A percentile compares a stretch with the other conserved stretches of the same genome.
Conservation (phyloP, 2,329 filamentous ascomycete species). For the Trichoderma koningii region DNA sequence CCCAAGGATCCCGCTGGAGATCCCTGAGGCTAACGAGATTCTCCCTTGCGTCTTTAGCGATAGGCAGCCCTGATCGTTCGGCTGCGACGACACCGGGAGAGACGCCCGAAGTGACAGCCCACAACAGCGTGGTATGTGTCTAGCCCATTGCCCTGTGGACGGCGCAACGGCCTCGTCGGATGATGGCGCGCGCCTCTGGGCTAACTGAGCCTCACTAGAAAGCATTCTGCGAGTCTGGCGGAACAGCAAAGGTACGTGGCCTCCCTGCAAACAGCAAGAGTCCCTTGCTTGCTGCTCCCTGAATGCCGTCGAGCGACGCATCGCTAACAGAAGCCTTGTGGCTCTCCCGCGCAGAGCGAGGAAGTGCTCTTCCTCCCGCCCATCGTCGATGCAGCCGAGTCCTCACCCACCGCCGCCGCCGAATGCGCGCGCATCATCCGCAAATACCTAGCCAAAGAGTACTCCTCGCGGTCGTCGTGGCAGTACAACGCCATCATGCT, state of each 20-base stretch:
- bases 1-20: too few relatives aligned
- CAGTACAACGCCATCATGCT: constrained; percentile 99
- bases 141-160: neutral
- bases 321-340: neutral
- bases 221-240: constrained; percentile 78
- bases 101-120: constrained; percentile 67
- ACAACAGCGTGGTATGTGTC: constrained; percentile 64
- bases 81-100: constrained; percentile 47
- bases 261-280: neutral
- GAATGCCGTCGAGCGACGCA: neutral
- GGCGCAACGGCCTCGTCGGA: neutral
- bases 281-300: neutral
- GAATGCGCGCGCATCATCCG: constrained; percentile 80
- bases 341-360: constrained; percentile 61
- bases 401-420: constrained; percentile 80
- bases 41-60: neutral
- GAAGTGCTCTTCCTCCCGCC: constrained; percentile 90
- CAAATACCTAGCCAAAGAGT: constrained; percentile 76
- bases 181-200: constrained; percentile 10
- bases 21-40: neutral
- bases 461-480: constrained; percentile 64
- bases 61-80: constrained; percentile 25
- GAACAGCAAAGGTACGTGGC: constrained; percentile 54
- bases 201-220: constrained; percentile 53
- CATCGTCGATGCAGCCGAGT: constrained; percentile 94